Evolutionary conservation across 2,329 filamentous ascomycete species (phyloP).

Genomic region (Trichoderma brevicompactum): DNA sequence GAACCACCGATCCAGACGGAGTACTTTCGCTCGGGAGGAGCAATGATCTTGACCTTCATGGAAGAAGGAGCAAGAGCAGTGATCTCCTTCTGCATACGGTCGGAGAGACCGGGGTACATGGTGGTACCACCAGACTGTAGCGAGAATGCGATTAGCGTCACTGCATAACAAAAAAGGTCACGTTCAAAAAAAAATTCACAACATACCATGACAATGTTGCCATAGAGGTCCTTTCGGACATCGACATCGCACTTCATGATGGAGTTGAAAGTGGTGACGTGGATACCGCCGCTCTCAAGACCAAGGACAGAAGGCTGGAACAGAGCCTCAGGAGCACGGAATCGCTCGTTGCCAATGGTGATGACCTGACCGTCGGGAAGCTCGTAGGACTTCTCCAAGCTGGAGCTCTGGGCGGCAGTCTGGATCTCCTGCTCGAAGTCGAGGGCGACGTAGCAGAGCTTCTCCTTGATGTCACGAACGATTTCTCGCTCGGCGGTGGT

Average conservation of each 20-base stretch:
- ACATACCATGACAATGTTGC: constrained; percentile 99
- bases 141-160: constrained; percentile 35
- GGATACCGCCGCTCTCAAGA: constrained; percentile 98
- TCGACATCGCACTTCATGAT: constrained; percentile 99
- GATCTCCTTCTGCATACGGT: constrained; percentile 99
- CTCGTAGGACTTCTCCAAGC: constrained; percentile 99
- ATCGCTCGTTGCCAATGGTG: constrained; percentile 99
- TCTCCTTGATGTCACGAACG: constrained; percentile 99
- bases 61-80: constrained; percentile 98
- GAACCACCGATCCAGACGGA: constrained; percentile 99
- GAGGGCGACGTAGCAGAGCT: constrained; percentile 99
- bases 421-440: constrained; percentile 99
- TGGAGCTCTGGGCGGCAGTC: constrained; percentile 98
- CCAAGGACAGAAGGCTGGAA: constrained; percentile 99
- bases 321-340: constrained; percentile 98
- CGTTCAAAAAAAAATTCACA: constrained; percentile 46
- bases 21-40: constrained; percentile 99
- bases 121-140: constrained; percentile 98
- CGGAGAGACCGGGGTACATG: constrained; percentile 99
- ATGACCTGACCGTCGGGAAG: constrained; percentile 99
- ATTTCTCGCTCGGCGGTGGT: constrained; percentile 99
- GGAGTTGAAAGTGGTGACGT: constrained; percentile 99
- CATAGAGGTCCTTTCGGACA: constrained; percentile 99
- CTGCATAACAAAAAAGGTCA: not conserved
- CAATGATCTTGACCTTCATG: constrained; percentile 99